Base-by-base conservation (phyloP, 306 rosid species). In the Cucurbita moschata region DNA sequence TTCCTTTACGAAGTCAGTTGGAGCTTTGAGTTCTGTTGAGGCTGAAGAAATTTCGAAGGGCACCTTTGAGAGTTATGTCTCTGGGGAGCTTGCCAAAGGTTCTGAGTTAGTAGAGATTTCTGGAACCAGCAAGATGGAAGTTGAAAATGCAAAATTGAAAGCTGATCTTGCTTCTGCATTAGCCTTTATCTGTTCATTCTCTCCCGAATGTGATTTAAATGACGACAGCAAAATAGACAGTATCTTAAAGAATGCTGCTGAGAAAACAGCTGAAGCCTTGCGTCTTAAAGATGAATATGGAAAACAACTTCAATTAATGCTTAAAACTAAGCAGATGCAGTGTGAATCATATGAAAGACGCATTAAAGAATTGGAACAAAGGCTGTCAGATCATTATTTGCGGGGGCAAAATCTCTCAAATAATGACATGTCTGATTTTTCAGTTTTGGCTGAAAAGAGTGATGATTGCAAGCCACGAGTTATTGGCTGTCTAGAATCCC, bases 81-180 rank as follows among this genome's bases (percentile, higher is more conserved):
- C 82, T 64, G 92, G 85, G 80, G 92, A 85, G 73, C 79, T 89
- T 64, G 86, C 81, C 69, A 96, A 91, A 79, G 86, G 83, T 67
- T 83, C 87, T 78, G 99, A 82, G 76, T 80, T 95, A 85, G 80
- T 91, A 50, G 99, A 95, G 86, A 88, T 95, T 77, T 91, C 96
- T 75, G 99, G 99, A 73, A 95, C 99, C 64, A 83, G 90, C 85
- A 91, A 84, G 86, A 26, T 95, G 90, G 99, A 95, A 77, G 99
- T 95, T 83, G 97, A 91, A 79, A 95, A 95, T 86, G 99, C 99
- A 72, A 91, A 91, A 83, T 82, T 95, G 84, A 95, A 91, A 86
- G 99, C 99, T 70, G 99, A 95, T 13, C 97, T 95, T 79, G 99
- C 99, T 81, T 66, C 92, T 77, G 89, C 87, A 49, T 88, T 89